Evolutionary conservation across 2,329 filamentous ascomycete species (phyloP), one percentile per base, ranked within the genome.

Genomic region (Alternaria rosae): DNA sequence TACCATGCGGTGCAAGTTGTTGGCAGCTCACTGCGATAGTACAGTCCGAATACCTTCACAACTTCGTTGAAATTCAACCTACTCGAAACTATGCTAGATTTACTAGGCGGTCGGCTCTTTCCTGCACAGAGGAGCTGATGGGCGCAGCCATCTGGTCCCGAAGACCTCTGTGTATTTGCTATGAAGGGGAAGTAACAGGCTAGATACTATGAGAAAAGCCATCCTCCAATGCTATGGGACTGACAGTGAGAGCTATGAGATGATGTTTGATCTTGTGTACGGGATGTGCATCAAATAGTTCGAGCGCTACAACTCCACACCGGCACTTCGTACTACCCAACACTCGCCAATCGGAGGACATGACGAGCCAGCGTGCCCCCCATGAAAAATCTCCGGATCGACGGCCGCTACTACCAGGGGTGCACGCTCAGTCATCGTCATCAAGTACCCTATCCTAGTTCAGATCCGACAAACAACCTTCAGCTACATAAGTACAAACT

Each of bases 311-410:
- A 51, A 58, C 70, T 67, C 65, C 65, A 70, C 70, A 70, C 66
- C 43, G 32, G 42, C 52, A 50, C 52, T 54, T 50, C 43, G 52
- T 56, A 56, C 52, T 55, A 67, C 55, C 15, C 8, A 38, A 38
- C 60, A 62, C 62, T 70, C 72, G 72, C 68, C 69, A 71, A 70
- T 68, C 65, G 62, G 61, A 64, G 28, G 45, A 25, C 58, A 59
- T 65, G 59, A 70, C 42, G 52, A 45, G 62, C 57, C 67, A 68
- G 65, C 65, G 63, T 62, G 71, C 62, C 68, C 67, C 65, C 68
- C 69, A 64, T 63, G 54, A 57, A 62, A 64, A 65, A 67, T 68
- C 68, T 66, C 72, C 69, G 70, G 62, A 70, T 73, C 71, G 66
- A 66, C 67, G 62, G 51, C 63, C 45, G 59, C 57, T 52, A 53